Base-by-base conservation (phyloP, 768 basidiomycete genomes). In the Calocera cornea region DNA sequence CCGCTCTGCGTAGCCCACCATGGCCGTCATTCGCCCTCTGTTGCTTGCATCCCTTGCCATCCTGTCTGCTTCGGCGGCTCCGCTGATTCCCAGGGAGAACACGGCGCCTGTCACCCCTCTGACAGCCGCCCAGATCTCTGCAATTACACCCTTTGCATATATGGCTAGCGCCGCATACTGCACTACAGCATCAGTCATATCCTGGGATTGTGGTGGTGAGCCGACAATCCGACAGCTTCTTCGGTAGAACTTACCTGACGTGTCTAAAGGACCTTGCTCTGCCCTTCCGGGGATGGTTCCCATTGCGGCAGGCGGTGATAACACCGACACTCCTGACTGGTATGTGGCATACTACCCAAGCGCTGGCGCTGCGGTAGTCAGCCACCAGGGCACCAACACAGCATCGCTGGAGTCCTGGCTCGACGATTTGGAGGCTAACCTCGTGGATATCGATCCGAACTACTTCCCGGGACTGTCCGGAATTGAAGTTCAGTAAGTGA, bases 161-260 rank as follows among this genome's bases (percentile, higher is more conserved):
- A 60, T 60, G 54, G 31, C 54, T 29, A 60, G 64, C 29, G 64
- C 41, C 2, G 64, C 64, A n/a, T 65, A 65, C 24, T 65, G 64
- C 33, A 16, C 64, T 34, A 3, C 31, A 7, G 19, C 34, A 11
- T n/a, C 34, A 12, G 22, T 40, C 36, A 65, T 65, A n/a, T 40
- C 34, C 34, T 65, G 64, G 64, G 11, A 12, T 44, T 65, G 64
- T 34, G 64, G 64, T 65, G 31, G 34, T 38, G 29, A 34, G 36
- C 38, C 2, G 19, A n/a, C 16, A n/a, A 29, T 38, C 36, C 14
- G 36, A 5, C 36, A 38, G 36, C 2, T 5, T 29, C 31, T 8
- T 47, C 24, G 19, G 16, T 47, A 5, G 44, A 47, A 8, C 44
- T 19, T 3, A 19, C 44, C 19, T 47, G 24, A 47, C 3, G 19